These are phyloP conservation scores for Alternaria conjuncta DNA, from an alignment of 2,329 filamentous ascomycete species.

Conservation along the genomic window DNA sequence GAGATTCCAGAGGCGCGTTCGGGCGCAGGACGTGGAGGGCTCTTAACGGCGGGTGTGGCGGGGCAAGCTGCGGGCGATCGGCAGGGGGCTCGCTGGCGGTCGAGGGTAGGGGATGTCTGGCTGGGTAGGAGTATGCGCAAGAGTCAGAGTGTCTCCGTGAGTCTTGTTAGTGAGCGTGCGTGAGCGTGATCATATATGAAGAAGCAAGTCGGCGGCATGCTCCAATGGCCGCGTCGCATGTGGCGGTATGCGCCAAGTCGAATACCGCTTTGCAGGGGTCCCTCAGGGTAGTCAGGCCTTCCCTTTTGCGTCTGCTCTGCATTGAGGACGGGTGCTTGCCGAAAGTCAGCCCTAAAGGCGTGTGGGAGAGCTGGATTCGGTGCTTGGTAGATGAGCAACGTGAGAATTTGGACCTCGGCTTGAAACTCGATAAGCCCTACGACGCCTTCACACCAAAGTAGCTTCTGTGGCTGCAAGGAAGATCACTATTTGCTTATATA, in stretches of 20 bases:
- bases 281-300: constrained; percentile 19
- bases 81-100: neutral
- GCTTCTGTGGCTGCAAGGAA: constrained; percentile 19
- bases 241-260: constrained; percentile 31
- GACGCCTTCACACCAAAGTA: constrained; percentile 17
- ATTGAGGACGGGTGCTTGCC: neutral
- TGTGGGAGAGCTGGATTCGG: constrained; percentile 7
- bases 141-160: constrained; percentile 11
- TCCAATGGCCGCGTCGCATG: constrained; percentile 31
- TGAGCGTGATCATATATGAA: constrained; percentile 20
- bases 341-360: neutral
- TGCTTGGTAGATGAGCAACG: constrained; percentile 5
- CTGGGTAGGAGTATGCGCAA: constrained; percentile 8
- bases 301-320: constrained; percentile 23
- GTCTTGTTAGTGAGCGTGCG: constrained; percentile 2
- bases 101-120: neutral
- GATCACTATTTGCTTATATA: constrained; percentile 2
- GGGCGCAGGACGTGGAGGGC: constrained; percentile 18
- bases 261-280: constrained; percentile 22
- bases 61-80: constrained; percentile 26
- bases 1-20: constrained; percentile 19
- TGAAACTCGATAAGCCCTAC: constrained; percentile 24
- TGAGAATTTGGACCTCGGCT: constrained; percentile 17
- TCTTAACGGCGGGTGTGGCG: constrained; percentile 14
- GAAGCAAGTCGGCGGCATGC: constrained; percentile 28